Evolutionary conservation across 805 yeast genomes (phyloP), one percentile per base, ranked within the genome.

Genomic region (Pichia nanzhaoensis): DNA sequence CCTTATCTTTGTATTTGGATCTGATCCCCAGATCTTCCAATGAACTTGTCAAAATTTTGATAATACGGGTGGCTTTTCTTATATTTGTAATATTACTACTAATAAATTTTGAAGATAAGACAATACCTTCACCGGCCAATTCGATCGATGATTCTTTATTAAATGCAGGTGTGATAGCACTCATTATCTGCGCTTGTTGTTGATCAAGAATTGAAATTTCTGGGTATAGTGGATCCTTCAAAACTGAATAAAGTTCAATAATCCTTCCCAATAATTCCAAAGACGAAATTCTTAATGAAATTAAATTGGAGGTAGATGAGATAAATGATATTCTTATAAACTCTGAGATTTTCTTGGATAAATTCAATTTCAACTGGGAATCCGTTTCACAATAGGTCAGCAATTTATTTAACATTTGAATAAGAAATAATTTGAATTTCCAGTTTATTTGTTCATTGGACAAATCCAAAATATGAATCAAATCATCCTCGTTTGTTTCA

Each of bases 171-270:
- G 88, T 75, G 45, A 91, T 70, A 0, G 98, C 95, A 47, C 95
- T 82, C 9, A 86, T 82, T 9, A 93, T 86, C 55, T 88, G 96
- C 0, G 98, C 98, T 56, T 93, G 96, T 56, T 85, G 95, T 63
- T 90, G 97, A 52, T 86, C 95, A 36, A 91, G 66, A 9, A 89
- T 70, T 0, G 91, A 75, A 14, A 75, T 74, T 3, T 80, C 79
- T 0, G 86, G 82, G 54, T 80, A 82, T 24, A 84, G 73, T 0
- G 91, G 88, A 58, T 85, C 96, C 10, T 69, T 74, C 40, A 79
- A 63, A 21, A 72, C 71, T 0, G 88, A 80, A 61, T 77, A 84
- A 1, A 75, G 65, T 8, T 68, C 71, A 27, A 93, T 67, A 2
- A 85, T 70, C 37, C 75, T 75, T 44, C 81, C 82, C 22, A 93